Percentiles rank a stretch among this genome's conserved stretches.
These are phyloP conservation scores for Naematelia encephala DNA, from an alignment of 768 basidiomycete species.

Conservation along the genomic window DNA sequence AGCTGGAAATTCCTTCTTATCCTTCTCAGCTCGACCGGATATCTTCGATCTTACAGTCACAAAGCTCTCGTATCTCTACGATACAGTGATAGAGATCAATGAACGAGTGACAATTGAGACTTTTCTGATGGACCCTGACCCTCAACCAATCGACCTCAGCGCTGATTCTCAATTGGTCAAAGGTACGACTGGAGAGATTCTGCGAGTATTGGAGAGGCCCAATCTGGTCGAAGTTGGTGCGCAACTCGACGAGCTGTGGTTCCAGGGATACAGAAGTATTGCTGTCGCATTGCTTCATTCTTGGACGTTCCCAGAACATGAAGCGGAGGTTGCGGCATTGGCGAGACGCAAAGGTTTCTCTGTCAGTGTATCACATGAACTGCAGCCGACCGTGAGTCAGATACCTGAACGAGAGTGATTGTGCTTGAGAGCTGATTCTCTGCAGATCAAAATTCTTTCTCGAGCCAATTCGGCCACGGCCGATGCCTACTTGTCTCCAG, in stretches of 20 bases:
- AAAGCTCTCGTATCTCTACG: constrained; percentile 63
- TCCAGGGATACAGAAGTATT: constrained; percentile 75
- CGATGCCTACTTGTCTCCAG: constrained; percentile 92
- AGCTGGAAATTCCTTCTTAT: neutral
- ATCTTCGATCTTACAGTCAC: constrained; percentile 92
- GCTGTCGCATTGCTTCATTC: constrained; percentile 89
- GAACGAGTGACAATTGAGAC: constrained; percentile 71
- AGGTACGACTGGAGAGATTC: constrained; percentile 85
- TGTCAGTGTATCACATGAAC: constrained; percentile 72
- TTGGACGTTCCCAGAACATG: constrained; percentile 86
- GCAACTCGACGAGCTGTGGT: constrained; percentile 70
- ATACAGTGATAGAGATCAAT: constrained; percentile 66
- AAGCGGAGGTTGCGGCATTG: constrained; percentile 66
- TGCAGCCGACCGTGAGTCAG: constrained; percentile 21
- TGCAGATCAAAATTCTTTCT: constrained; percentile 64
- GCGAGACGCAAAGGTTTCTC: constrained; percentile 75
- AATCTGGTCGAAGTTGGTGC: constrained; percentile 58
- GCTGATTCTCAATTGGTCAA: constrained; percentile 60
- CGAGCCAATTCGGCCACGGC: constrained; percentile 88
- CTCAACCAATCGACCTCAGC: constrained; percentile 8
- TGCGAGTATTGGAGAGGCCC: constrained; percentile 72
- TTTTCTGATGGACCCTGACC: constrained; percentile 3
- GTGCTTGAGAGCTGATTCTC: neutral
- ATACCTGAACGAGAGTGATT: neutral
- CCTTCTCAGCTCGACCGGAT: constrained; percentile 76